These are phyloP conservation scores for Fusarium tricinctum DNA, from an alignment of 2,329 filamentous ascomycete genomes.

Conservation along the genomic window DNA sequence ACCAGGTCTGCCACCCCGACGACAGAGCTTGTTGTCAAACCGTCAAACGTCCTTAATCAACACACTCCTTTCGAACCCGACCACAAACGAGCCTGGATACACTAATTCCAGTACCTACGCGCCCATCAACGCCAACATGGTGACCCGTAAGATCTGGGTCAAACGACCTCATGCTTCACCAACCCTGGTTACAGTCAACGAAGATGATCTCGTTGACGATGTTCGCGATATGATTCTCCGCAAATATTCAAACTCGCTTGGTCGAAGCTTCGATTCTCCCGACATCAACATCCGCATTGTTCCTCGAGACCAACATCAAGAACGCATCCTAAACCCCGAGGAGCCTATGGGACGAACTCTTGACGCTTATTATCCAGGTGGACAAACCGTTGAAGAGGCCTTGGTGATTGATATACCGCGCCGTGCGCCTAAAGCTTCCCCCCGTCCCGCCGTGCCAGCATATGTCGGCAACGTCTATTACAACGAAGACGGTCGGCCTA, in stretches of 20 bases:
- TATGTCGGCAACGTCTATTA: constrained; percentile 64
- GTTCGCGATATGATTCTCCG: constrained; percentile 90
- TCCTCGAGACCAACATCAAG: constrained; percentile 75
- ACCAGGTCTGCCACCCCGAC: constrained; percentile 45
- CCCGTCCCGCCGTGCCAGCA: constrained; percentile 59
- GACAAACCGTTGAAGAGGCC: constrained; percentile 90
- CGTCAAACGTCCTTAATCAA: constrained; percentile 54
- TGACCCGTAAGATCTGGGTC: constrained; percentile 92
- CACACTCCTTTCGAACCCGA: constrained; percentile 51
- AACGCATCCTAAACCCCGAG: constrained; percentile 85
- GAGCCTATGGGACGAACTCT: constrained; percentile 84
- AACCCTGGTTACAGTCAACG: constrained; percentile 85
- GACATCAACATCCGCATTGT: constrained; percentile 85
- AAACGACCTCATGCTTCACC: constrained; percentile 87
- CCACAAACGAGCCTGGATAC: constrained; percentile 40
- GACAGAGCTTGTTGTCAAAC: constrained; percentile 57
- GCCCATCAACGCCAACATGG: constrained; percentile 65
- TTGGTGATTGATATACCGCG: constrained; percentile 90
- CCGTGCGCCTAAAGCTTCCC: constrained; percentile 83
- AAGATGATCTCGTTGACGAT: constrained; percentile 94
- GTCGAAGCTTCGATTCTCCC: constrained; percentile 88
- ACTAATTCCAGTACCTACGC: constrained; percentile 38
- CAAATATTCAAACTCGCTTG: constrained; percentile 95
- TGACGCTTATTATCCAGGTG: constrained; percentile 86
- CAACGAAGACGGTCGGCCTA: constrained; percentile 73